Percentiles rank a stretch among this genome's conserved stretches.
Evolutionary conservation across 2,329 filamentous ascomycete genomes (phyloP).

Genomic region (Fusarium sp.): DNA sequence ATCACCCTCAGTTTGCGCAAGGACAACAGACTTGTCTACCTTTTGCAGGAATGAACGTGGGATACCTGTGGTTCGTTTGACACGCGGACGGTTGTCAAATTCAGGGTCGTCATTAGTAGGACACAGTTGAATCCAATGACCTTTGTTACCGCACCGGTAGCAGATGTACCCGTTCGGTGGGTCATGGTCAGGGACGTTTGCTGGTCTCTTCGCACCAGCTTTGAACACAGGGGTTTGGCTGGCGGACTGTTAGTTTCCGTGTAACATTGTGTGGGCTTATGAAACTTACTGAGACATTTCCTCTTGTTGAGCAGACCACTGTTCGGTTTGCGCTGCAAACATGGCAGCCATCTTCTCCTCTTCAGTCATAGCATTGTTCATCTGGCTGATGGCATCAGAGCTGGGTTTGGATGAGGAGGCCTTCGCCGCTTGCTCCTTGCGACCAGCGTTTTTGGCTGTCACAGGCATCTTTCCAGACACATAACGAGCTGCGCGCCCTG

Average conservation of each 20-base stretch:
- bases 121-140: slow-evolving; percentile 99
- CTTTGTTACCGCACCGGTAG: slow-evolving; percentile 95
- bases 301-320: slow-evolving; percentile 93
- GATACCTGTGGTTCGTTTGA: slow-evolving; percentile 97
- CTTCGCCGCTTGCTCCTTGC: slow-evolving; percentile 71
- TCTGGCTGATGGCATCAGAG: slow-evolving; percentile 68
- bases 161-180: slow-evolving; percentile 95
- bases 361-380: slow-evolving; percentile 85
- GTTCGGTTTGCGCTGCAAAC: slow-evolving; percentile 87
- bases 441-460: slow-evolving; percentile 81
- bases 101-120: slow-evolving; percentile 98
- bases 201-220: slow-evolving; percentile 70
- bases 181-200: slow-evolving; percentile 88
- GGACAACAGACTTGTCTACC: slow-evolving; percentile 86
- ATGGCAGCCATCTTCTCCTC: slow-evolving; percentile 94
- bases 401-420: slow-evolving; percentile 63
- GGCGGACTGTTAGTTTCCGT: slow-evolving; percentile 46
- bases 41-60: slow-evolving; percentile 95
- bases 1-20: slow-evolving; percentile 76
- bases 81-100: slow-evolving; percentile 90
- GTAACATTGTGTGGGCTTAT: not conserved
- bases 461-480: slow-evolving; percentile 95
- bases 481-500: slow-evolving; percentile 91
- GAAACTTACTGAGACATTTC: slow-evolving; percentile 81
- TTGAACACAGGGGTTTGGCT: slow-evolving; percentile 72